Evolutionary conservation across 2,329 filamentous ascomycete genomes (phyloP), one percentile per base, ranked within the genome.

Genomic region (Penicillium sp.): DNA sequence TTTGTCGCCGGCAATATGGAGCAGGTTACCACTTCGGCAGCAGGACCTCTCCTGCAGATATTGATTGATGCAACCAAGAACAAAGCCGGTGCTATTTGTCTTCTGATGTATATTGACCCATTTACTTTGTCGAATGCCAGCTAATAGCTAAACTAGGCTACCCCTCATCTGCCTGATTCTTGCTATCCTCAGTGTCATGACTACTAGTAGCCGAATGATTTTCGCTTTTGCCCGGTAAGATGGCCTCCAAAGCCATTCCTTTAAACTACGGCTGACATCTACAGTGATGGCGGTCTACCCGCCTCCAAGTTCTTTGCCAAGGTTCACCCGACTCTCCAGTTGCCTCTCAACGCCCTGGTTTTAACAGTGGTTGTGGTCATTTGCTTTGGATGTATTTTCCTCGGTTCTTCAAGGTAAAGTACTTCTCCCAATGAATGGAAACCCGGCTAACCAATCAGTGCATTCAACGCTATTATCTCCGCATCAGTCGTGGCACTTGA

Each of bases 401-500:
- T 91, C 1, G 88, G 87, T 0, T 89, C 86, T 1, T 71, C 70
- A 4, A 71, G 68, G 70, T 74, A 64, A 16, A 8, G 2, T 8
- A 1, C 24, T 26, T 26, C 26, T 42, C 9, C 3, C 10, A 13
- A 5, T 1, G 19, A 3, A 9, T 19, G n/a, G 9, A 5, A 10
- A 10, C 2, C 8, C 10, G 3, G 26, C 54, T 64, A 9, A 63
- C 39, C 3, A 22, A 2, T 1, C 50, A 84, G 82, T 58, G 87
- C 88, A 0, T 90, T 90, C 74, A 90, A 88, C 35, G 87, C 88
- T 16, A 89, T 90, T 59, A 82, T 88, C 3, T 84, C 87, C 0
- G 85, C 87, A 0, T 87, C 87, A 0, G 89, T 91, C 1, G 87
- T 91, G 3, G 86, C 88, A 0, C 80, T 92, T 0, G 86, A 87